A percentile compares a stretch with the other conserved stretches of the same genome.
Conservation (phyloP, 2,329 filamentous ascomycete genomes). For the Calonectria hawksworthii region DNA sequence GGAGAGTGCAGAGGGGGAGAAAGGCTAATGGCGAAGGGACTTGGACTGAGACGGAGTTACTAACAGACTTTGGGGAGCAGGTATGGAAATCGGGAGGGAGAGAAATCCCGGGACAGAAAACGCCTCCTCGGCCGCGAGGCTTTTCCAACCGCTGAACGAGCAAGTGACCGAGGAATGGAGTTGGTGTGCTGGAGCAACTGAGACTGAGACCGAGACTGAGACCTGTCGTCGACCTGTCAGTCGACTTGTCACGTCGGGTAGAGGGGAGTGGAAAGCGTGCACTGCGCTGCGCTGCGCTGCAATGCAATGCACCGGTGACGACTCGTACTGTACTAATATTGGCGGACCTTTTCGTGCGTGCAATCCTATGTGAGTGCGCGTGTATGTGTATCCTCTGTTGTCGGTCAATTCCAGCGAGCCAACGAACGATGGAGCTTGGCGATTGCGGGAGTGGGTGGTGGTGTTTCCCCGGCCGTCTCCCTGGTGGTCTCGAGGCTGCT, state of each 20-base stretch:
- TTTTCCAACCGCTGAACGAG: conserved; percentile 24
- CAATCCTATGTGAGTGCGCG: neutral
- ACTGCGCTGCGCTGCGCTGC: neutral
- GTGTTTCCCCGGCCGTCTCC: conserved; percentile 22
- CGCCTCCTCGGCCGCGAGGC: conserved; percentile 24
- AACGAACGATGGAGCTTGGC: conserved; percentile 20
- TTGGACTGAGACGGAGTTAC: conserved; percentile 9
- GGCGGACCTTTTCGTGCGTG: neutral
- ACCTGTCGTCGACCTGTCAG: conserved; percentile 28
- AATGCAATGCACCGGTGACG: conserved; percentile 11
- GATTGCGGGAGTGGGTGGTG: conserved; percentile 20
- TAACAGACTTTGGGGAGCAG: conserved; percentile 19
- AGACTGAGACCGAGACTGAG: conserved; percentile 12
- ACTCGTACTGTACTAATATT: conserved; percentile 7
- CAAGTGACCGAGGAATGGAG: conserved; percentile 17
- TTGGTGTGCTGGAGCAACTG: conserved; percentile 13
- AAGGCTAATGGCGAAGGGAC: conserved; percentile 2
- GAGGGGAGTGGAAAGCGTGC: neutral
- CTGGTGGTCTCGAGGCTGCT: conserved; percentile 21
- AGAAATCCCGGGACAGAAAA: conserved; percentile 14
- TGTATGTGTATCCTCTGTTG: neutral
- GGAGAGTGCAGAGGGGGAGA: conserved; percentile 6
- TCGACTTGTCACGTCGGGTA: conserved; percentile 24
- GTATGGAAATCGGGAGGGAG: conserved; percentile 12
- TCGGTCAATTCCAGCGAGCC: conserved; percentile 17